These are phyloP conservation scores for Solanum paucissectum DNA, from an alignment of 257 asterid genomes.

Conservation along the genomic window DNA sequence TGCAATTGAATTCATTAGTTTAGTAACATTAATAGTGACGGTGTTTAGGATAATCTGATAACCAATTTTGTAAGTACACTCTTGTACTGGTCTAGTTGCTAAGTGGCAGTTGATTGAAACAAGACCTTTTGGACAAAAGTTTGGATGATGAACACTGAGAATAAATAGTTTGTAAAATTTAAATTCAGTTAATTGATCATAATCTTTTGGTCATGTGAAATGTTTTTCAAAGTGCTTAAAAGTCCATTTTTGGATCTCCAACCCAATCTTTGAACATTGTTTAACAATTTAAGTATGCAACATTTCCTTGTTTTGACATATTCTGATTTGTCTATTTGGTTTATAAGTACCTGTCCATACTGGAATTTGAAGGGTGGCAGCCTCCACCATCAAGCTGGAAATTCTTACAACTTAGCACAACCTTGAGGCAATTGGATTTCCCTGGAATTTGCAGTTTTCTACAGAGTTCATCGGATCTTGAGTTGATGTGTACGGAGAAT, in stretches of 20 bases:
- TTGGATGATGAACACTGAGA: too few relatives aligned
- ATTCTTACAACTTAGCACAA: background rate
- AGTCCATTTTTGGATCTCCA: background rate
- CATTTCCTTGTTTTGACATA: background rate
- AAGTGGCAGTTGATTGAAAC: too few relatives aligned
- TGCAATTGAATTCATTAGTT: too few relatives aligned
- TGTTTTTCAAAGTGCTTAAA: background rate
- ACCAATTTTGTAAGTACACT: too few relatives aligned
- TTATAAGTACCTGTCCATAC: background rate
- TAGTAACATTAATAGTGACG: too few relatives aligned
- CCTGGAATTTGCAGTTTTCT: background rate
- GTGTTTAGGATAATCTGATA: too few relatives aligned
- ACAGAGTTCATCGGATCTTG: background rate
- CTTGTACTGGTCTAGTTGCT: too few relatives aligned
- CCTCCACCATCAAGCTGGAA: background rate
- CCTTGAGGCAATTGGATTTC: background rate
- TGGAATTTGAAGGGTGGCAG: background rate
- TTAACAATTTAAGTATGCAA: background rate
- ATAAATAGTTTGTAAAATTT: too few relatives aligned
- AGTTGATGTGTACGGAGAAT: background rate
- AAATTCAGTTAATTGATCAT: background rate
- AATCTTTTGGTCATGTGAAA: background rate
- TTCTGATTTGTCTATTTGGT: background rate
- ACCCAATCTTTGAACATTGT: background rate
- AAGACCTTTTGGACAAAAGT: too few relatives aligned